These are phyloP conservation scores for Venturia carpophila DNA, from an alignment of 2,329 filamentous ascomycete genomes.

Conservation along the genomic window DNA sequence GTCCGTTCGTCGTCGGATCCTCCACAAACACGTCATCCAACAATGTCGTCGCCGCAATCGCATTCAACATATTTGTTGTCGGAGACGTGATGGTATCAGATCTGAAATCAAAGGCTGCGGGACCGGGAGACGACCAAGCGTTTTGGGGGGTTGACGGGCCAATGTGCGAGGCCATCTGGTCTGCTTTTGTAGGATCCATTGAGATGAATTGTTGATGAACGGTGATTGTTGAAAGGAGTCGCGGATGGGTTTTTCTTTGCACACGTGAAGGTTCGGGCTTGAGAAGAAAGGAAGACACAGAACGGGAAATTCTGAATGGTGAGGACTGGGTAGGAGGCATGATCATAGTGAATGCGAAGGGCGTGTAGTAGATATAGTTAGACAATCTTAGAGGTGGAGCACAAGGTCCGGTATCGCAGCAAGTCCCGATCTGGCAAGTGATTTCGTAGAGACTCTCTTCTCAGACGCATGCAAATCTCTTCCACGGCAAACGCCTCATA, in stretches of 20 bases:
- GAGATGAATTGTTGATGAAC: background rate
- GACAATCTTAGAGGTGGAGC: background rate
- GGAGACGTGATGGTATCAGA: conserved; percentile 65
- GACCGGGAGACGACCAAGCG: conserved; percentile 19
- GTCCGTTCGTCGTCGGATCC: conserved; percentile 66
- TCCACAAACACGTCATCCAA: conserved; percentile 79
- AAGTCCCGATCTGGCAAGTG: background rate
- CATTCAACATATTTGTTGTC: conserved; percentile 70
- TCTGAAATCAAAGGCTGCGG: conserved; percentile 19
- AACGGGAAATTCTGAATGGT: background rate
- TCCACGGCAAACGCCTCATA: background rate
- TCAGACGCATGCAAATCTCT: background rate
- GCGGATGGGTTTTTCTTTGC: background rate
- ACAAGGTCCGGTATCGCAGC: conserved; percentile 1
- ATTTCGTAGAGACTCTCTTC: background rate
- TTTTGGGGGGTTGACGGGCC: conserved; percentile 6
- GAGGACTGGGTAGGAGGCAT: background rate
- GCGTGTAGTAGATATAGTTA: background rate
- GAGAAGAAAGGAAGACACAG: background rate
- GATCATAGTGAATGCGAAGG: background rate
- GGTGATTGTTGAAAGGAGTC: background rate
- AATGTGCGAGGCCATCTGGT: conserved; percentile 5
- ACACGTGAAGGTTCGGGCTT: background rate
- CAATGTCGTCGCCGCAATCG: conserved; percentile 66
- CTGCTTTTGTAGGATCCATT: background rate